Base-by-base conservation (phyloP, 2,329 filamentous ascomycete genomes). In the Cladophialophora psammophila region DNA sequence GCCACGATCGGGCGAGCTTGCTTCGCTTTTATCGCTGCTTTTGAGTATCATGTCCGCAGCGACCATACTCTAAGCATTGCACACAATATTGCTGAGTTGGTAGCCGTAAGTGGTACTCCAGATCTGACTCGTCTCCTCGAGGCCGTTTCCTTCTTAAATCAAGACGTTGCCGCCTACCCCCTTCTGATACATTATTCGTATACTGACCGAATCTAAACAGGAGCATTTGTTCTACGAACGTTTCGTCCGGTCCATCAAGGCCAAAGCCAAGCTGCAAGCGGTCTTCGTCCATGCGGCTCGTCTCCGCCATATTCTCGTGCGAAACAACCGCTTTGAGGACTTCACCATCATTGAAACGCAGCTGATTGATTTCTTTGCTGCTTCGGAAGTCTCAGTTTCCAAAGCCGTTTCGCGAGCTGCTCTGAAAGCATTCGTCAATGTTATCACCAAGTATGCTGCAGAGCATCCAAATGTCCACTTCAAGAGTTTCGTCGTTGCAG, bases 21-120 rank as follows among this genome's bases (percentile, higher is more conserved):
- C 8, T 81, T 82, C 9, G 76, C 82, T 2, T 84, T 84, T 71
- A 74, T 83, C 6, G 78, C 81, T 13, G 75, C 79, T 1, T 81
- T 84, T 50, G 80, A 83, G 64, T 78, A 81, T 65, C 74, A 77
- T 12, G 76, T 84, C 26, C 75, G 75, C 50, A 77, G 77, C 50
- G 76, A 77, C 15, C 73, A 74, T 20, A 74, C 73, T 3, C 63
- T 76, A 40, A 76, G 73, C 42, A 79, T 78, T 59, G 76, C 77
- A 1, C 75, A 81, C 63, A 78, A 82, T 56, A 79, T 84, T 67
- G 77, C 75, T 5, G 80, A 83, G 42, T 75, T 83, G 64, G 72
- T 80, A 26, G 77, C 77, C 20, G 45, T 50, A 50, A 50, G 45
- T 31, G 12, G 3, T 26, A 7, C 45, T 18, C 45, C 13, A 18